Evolutionary conservation across 1,139 yeast genomes (phyloP).

Genomic region (Hansenula lynferdii): DNA sequence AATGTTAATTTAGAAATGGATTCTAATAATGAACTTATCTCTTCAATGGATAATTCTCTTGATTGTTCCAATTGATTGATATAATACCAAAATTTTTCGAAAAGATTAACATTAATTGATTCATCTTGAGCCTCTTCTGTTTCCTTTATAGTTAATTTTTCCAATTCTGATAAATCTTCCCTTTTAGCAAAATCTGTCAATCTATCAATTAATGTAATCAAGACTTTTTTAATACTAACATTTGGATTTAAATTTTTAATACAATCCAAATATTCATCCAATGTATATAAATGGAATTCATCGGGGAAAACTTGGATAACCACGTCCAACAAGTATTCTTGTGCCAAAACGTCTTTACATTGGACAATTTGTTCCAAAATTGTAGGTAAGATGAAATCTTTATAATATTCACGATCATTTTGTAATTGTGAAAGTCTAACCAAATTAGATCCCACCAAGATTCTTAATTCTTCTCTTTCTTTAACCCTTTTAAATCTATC

Average conservation of each 20-base stretch:
- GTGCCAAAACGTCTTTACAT: constrained; percentile 89
- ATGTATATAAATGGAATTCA: constrained; percentile 76
- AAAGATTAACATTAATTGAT: constrained; percentile 30
- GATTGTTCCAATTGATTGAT: constrained; percentile 46
- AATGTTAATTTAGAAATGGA: constrained; percentile 62
- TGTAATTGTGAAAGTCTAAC: constrained; percentile 87
- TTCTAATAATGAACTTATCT: constrained; percentile 59
- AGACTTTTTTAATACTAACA: constrained; percentile 61
- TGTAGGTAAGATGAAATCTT: constrained; percentile 64
- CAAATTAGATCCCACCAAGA: constrained; percentile 87
- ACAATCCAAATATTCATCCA: constrained; percentile 60
- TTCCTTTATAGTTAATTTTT: constrained; percentile 14
- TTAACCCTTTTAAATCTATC: constrained; percentile 70
- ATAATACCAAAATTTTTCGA: constrained; percentile 63
- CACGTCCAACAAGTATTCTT: constrained; percentile 84
- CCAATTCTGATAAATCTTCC: constrained; percentile 22
- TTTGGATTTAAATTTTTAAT: constrained; percentile 67
- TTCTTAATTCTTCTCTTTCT: constrained; percentile 86
- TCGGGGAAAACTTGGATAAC: constrained; percentile 93
- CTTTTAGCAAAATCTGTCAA: constrained; percentile 51
- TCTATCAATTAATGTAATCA: constrained; percentile 68
- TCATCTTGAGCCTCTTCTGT: constrained; percentile 10
- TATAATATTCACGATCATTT: constrained; percentile 62
- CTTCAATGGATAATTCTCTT: constrained; percentile 60
- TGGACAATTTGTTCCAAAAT: constrained; percentile 88